A percentile compares a stretch with the other conserved stretches of the same genome.
Evolutionary conservation across 202 grass and related monocot species (phyloP).

Genomic region (Zoysia matrella): DNA sequence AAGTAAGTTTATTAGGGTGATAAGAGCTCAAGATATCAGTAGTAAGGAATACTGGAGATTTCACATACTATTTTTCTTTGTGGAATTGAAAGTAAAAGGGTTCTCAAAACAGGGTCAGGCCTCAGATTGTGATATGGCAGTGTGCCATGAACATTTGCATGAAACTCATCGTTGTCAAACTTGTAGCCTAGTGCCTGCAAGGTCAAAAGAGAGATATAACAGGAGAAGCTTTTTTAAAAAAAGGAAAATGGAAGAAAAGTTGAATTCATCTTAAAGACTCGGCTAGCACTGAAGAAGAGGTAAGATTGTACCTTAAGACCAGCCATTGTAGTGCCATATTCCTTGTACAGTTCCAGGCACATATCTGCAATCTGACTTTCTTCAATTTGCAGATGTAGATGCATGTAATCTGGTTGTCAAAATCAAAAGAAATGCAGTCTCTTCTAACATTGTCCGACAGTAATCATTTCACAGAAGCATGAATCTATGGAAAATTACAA

Average conservation of each 20-base stretch:
- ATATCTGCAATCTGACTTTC: conserved; percentile 61
- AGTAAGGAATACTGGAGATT: not conserved
- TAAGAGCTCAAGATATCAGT: not conserved
- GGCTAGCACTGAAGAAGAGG: not conserved
- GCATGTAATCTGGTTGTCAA: conserved; percentile 63
- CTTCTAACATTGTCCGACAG: conserved; percentile 15
- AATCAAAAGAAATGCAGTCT: conserved; percentile 3
- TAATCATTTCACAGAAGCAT: not conserved
- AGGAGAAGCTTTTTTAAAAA: not conserved
- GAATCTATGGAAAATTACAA: conserved; percentile 19
- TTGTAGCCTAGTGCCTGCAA: conserved; percentile 58
- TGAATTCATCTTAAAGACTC: not conserved
- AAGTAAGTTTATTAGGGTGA: conserved; percentile 12
- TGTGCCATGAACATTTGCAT: conserved; percentile 70
- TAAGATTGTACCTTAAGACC: conserved; percentile 65
- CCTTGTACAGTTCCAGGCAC: conserved; percentile 66
- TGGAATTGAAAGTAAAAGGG: conserved; percentile 63
- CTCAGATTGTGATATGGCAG: conserved; percentile 67
- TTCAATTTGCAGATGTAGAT: conserved; percentile 63
- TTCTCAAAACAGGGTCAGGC: conserved; percentile 62
- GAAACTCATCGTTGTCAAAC: conserved; percentile 69
- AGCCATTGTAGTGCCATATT: conserved; percentile 74
- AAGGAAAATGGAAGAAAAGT: not conserved
- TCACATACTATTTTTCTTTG: conserved; percentile 67
- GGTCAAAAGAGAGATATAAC: not conserved